Evolutionary conservation across 768 basidiomycete genomes (phyloP).

Genomic region (Lactarius tabidus): DNA sequence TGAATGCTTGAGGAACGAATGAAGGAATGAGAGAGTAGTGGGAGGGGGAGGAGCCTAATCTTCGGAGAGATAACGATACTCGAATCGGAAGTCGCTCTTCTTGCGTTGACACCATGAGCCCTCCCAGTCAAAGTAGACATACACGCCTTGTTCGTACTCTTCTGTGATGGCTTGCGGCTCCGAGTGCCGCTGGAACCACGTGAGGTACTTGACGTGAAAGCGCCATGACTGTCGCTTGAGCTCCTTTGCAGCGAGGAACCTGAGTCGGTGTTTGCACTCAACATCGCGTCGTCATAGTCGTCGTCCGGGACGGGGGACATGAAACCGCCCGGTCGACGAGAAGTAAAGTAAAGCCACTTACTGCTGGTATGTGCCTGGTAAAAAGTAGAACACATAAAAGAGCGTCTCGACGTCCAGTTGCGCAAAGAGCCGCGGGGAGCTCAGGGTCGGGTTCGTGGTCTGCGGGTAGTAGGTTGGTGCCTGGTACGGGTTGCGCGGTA

Average conservation of each 20-base stretch:
- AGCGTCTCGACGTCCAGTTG: conserved; percentile 95
- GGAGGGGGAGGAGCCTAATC: conserved; percentile 44
- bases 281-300: not conserved
- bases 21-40: not conserved
- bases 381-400: conserved; percentile 98
- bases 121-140: conserved; percentile 99
- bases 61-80: conserved; percentile 92
- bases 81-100: conserved; percentile 97
- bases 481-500: conserved; percentile 85
- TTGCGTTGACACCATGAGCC: conserved; percentile 98
- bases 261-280: conserved; percentile 31
- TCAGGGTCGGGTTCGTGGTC: conserved; percentile 72
- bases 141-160: conserved; percentile 98
- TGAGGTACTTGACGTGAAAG: conserved; percentile 98
- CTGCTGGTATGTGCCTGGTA: conserved; percentile 98
- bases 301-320: not conserved
- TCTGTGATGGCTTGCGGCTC: conserved; percentile 99
- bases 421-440: conserved; percentile 77
- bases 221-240: conserved; percentile 98
- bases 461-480: conserved; percentile 97
- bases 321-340: not conserved
- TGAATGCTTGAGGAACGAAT: conserved; percentile 4
- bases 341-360: conserved; percentile 38
- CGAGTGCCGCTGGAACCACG: conserved; percentile 98
- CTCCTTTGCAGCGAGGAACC: conserved; percentile 94